A percentile compares a stretch with the other conserved stretches of the same genome.
Evolutionary conservation across 2,329 filamentous ascomycete species (phyloP).

Genomic region (Fusarium sterilihyphosum): DNA sequence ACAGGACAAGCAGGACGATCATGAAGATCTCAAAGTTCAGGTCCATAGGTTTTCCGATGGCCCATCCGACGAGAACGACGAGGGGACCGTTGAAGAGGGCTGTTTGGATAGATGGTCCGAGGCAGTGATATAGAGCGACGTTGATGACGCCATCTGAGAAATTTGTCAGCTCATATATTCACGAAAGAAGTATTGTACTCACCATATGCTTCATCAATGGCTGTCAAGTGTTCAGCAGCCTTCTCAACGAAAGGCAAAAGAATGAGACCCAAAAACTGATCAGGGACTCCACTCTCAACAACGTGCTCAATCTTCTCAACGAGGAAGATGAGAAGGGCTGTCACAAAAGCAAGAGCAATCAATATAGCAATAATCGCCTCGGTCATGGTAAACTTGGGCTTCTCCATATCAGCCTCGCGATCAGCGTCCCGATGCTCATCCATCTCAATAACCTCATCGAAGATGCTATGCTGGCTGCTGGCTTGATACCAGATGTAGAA

Average conservation of each 20-base stretch:
- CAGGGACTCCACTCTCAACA: slow-evolving; percentile 46
- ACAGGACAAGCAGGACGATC: slow-evolving; percentile 76
- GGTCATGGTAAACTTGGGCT: slow-evolving; percentile 72
- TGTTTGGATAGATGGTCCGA: slow-evolving; percentile 79
- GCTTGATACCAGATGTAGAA: slow-evolving; percentile 70
- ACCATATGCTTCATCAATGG: slow-evolving; percentile 74
- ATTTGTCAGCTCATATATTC: accelerated
- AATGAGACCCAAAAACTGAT: slow-evolving; percentile 62
- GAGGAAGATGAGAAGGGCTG: slow-evolving; percentile 73
- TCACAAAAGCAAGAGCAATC: slow-evolving; percentile 67
- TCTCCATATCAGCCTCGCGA: slow-evolving; percentile 63
- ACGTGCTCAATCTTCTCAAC: slow-evolving; percentile 70
- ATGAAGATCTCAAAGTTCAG: slow-evolving; percentile 82
- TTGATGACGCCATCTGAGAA: slow-evolving; percentile 67
- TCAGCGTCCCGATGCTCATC: slow-evolving; percentile 66
- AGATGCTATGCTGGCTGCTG: slow-evolving; percentile 71
- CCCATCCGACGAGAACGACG: slow-evolving; percentile 77
- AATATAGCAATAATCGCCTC: slow-evolving; percentile 70
- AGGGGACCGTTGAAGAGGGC: slow-evolving; percentile 79
- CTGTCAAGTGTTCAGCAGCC: slow-evolving; percentile 74
- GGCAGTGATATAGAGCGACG: slow-evolving; percentile 75
- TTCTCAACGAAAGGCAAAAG: slow-evolving; percentile 76
- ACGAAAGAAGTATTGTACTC: not conserved
- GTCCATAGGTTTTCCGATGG: slow-evolving; percentile 70
- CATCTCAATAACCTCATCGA: slow-evolving; percentile 64